Percentiles rank a stretch among this genome's conserved stretches.
Evolutionary conservation across 2,329 filamentous ascomycete species (phyloP).

Genomic region (Fusarium equiseti): DNA sequence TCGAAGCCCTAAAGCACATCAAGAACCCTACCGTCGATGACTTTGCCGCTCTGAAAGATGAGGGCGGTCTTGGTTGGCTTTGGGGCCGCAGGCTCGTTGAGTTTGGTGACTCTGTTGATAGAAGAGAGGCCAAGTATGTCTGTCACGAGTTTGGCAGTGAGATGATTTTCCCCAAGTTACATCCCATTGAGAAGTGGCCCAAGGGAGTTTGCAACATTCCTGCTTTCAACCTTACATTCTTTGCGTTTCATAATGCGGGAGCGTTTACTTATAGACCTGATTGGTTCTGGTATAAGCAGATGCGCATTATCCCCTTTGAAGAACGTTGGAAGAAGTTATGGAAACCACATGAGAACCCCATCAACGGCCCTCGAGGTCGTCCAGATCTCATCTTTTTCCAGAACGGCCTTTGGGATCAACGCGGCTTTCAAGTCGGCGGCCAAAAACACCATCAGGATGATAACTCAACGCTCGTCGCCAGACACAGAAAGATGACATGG

Average conservation of each 20-base stretch:
- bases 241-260: background rate
- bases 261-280: conserved; percentile 1
- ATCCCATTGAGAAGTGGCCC: background rate
- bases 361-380: background rate
- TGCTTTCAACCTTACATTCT: background rate
- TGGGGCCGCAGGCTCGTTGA: conserved; percentile 3
- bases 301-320: conserved; percentile 6
- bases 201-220: conserved; percentile 8
- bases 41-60: conserved; percentile 1
- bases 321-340: conserved; percentile 8
- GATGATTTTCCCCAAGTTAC: background rate
- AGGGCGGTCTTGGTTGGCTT: conserved; percentile 1
- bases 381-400: conserved; percentile 3
- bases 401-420: conserved; percentile 11
- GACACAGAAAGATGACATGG: conserved; percentile 6
- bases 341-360: background rate
- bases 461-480: background rate
- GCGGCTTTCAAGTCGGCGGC: conserved; percentile 2
- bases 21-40: background rate
- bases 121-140: background rate
- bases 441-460: background rate
- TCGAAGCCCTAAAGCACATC: background rate
- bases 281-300: conserved; percentile 13
- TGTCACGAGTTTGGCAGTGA: conserved; percentile 9
- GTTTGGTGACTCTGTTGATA: conserved; percentile 15